phyloP scores from a whole-genome alignment of 768 basidiomycete species.

The Terana coerulea region DNA sequence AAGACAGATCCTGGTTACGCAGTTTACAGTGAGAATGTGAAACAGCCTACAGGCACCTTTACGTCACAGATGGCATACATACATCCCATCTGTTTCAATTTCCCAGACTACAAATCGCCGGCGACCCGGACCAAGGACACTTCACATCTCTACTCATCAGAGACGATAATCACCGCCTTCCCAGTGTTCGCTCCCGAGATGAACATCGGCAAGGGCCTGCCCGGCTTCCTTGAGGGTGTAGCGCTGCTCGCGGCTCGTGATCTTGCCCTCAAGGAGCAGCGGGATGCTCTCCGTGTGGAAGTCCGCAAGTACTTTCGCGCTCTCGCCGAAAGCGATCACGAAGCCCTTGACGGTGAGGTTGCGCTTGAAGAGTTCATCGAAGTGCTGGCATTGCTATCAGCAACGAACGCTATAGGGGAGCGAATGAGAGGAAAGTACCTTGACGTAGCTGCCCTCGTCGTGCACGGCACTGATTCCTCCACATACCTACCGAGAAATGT shows the following conservation, averaged over 20 bases:
- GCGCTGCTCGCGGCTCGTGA: slow-evolving; percentile 3
- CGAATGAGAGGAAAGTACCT: not conserved
- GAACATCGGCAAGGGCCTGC: slow-evolving; percentile 1
- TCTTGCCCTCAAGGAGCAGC: not conserved
- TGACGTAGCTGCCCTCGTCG: not conserved
- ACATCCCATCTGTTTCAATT: too few relatives aligned
- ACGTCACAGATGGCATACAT: too few relatives aligned
- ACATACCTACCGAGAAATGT: not conserved
- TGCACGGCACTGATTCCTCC: not conserved
- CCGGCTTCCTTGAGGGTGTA: not conserved
- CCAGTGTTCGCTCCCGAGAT: slow-evolving; percentile 3
- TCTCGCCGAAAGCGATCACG: not conserved
- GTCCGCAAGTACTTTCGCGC: not conserved
- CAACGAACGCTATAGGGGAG: not conserved
- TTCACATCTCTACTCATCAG: too few relatives aligned
- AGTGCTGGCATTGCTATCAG: not conserved
- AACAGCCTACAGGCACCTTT: too few relatives aligned
- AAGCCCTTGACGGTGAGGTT: slow-evolving; percentile 4
- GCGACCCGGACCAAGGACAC: too few relatives aligned
- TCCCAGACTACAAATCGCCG: too few relatives aligned
- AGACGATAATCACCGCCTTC: slow-evolving; percentile 2
- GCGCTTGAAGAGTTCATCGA: slow-evolving; percentile 8
- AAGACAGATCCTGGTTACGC: too few relatives aligned
- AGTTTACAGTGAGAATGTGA: too few relatives aligned
- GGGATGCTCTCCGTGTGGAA: not conserved